These are phyloP conservation scores for Apiospora aurea DNA, from an alignment of 2,329 filamentous ascomycete species.

Conservation along the genomic window DNA sequence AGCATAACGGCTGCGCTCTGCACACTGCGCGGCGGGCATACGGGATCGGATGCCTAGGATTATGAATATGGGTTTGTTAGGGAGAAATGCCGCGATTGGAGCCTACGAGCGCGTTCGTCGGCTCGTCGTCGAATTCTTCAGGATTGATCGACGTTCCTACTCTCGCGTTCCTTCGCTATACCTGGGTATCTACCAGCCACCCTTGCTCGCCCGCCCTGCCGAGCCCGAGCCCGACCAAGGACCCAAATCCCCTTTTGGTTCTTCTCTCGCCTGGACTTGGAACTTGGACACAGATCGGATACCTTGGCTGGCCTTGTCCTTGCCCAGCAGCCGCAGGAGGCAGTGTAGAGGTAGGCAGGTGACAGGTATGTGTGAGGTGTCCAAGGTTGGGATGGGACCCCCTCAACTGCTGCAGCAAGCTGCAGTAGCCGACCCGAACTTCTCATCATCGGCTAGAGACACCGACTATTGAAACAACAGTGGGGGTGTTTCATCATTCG, in stretches of 20 bases:
- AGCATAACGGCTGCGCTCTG: neutral
- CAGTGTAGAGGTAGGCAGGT: neutral
- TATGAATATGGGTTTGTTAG: neutral
- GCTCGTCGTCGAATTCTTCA: neutral
- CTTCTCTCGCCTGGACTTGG: neutral
- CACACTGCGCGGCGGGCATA: neutral
- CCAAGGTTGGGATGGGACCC: too few species aligned
- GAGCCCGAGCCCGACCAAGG: too few species aligned
- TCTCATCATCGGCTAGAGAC: neutral
- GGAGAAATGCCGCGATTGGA: neutral
- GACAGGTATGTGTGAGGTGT: neutral
- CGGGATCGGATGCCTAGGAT: neutral
- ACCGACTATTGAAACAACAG: neutral
- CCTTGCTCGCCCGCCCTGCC: too few species aligned
- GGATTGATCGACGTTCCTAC: conserved; percentile 4
- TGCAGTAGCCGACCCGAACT: conserved; percentile 5
- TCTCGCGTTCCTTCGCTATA: neutral
- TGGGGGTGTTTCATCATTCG: conserved; percentile 9
- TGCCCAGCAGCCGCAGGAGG: neutral
- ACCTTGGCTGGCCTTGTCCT: neutral
- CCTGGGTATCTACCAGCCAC: too few species aligned
- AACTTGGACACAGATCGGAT: neutral
- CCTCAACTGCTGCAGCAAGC: neutral
- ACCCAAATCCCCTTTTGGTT: neutral
- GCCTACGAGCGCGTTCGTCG: neutral